These are phyloP conservation scores for Trametes punicea DNA, from an alignment of 768 basidiomycete genomes.

Conservation along the genomic window DNA sequence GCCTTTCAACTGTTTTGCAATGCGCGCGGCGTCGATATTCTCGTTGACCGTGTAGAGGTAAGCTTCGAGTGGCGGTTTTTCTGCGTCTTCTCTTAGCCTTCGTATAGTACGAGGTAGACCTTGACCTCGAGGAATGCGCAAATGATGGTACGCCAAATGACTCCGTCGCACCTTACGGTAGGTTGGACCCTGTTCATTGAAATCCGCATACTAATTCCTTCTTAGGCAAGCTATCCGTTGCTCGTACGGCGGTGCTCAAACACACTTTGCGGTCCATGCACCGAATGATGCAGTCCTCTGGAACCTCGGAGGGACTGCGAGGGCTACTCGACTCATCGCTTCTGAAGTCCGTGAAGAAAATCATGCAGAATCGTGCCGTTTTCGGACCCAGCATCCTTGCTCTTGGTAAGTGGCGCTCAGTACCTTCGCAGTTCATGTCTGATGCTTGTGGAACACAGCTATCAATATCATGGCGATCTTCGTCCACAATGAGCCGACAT, in stretches of 20 bases:
- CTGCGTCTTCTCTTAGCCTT: not conserved
- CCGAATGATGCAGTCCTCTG: slow-evolving; percentile 95
- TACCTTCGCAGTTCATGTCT: not conserved
- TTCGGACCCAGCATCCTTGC: slow-evolving; percentile 89
- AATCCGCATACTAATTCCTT: not conserved
- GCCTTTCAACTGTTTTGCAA: slow-evolving; percentile 86
- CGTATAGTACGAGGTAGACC: slow-evolving; percentile 32
- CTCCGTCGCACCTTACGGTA: slow-evolving; percentile 52
- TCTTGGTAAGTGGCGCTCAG: slow-evolving; percentile 53
- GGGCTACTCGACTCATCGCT: slow-evolving; percentile 91
- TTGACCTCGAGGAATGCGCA: slow-evolving; percentile 48
- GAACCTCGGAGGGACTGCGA: slow-evolving; percentile 89
- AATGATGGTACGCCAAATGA: slow-evolving; percentile 42
- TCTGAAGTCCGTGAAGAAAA: slow-evolving; percentile 80
- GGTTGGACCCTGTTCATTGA: no score
- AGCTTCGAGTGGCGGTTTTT: slow-evolving; percentile 29
- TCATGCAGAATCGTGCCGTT: slow-evolving; percentile 75
- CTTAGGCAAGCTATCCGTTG: slow-evolving; percentile 68
- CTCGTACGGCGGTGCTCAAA: slow-evolving; percentile 80
- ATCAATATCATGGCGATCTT: slow-evolving; percentile 96
- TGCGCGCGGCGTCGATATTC: slow-evolving; percentile 76
- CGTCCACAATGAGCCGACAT: slow-evolving; percentile 98
- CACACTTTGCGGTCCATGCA: slow-evolving; percentile 89
- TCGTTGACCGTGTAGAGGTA: slow-evolving; percentile 88
- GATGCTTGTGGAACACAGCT: slow-evolving; percentile 40